Conservation (phyloP, 805 yeast genomes). For the Candida chauliodis region DNA sequence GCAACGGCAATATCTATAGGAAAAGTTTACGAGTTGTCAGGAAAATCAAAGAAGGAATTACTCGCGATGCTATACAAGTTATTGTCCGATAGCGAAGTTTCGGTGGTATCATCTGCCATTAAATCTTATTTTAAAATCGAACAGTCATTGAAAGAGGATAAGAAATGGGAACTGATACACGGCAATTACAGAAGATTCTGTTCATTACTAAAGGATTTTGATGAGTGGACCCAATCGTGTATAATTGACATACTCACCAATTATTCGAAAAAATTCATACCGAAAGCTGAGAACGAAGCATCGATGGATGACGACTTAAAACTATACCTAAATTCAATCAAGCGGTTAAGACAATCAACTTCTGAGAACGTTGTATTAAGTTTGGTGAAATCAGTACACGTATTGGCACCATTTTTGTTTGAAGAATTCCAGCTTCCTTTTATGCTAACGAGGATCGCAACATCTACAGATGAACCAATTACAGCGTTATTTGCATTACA, state of each 20-base stretch:
- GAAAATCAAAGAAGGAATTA: conserved; percentile 46
- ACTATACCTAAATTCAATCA: conserved; percentile 48
- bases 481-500: conserved; percentile 39
- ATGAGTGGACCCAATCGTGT: conserved; percentile 66
- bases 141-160: conserved; percentile 34
- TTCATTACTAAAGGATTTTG: conserved; percentile 47
- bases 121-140: conserved; percentile 47
- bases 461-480: conserved; percentile 19
- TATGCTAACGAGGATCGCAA: conserved; percentile 45
- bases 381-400: conserved; percentile 51
- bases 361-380: conserved; percentile 63
- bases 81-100: conserved; percentile 60
- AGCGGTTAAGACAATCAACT: conserved; percentile 44
- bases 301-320: conserved; percentile 54
- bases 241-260: conserved; percentile 61
- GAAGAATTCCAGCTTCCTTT: conserved; percentile 46
- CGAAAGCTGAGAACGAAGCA: conserved; percentile 46
- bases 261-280: conserved; percentile 61
- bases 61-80: conserved; percentile 47
- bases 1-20: conserved; percentile 76
- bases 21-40: conserved; percentile 45
- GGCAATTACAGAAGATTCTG: conserved; percentile 62
- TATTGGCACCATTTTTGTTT: conserved; percentile 54
- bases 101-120: conserved; percentile 70
- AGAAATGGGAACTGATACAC: conserved; percentile 65